These are phyloP conservation scores for Wickerhamiella qilinensis DNA, from an alignment of 805 yeast species.

Conservation along the genomic window DNA sequence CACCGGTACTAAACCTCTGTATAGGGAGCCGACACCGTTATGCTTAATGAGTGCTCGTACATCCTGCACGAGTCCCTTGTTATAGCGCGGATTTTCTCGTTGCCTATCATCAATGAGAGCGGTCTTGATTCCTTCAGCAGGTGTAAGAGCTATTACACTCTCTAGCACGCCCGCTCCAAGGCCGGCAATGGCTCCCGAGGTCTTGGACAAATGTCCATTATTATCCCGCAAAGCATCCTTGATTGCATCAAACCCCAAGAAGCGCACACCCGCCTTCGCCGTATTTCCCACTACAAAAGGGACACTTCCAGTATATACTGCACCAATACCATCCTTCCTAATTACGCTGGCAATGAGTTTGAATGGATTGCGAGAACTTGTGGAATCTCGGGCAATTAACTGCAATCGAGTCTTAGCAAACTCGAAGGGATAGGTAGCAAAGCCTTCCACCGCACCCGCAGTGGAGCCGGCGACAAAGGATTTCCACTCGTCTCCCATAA, in stretches of 20 bases:
- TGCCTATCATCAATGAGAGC: conserved; percentile 90
- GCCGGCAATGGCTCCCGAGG: conserved; percentile 92
- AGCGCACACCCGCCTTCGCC: conserved; percentile 88
- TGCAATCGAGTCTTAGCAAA: conserved; percentile 92
- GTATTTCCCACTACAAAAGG: conserved; percentile 94
- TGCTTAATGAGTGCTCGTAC: conserved; percentile 52
- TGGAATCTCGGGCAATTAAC: conserved; percentile 26
- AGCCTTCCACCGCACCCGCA: conserved; percentile 53
- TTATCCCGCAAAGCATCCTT: conserved; percentile 63
- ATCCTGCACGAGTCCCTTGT: conserved; percentile 40
- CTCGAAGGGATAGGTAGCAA: conserved; percentile 87
- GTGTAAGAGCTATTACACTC: conserved; percentile 86
- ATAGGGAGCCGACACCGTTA: conserved; percentile 68
- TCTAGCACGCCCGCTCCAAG: conserved; percentile 91
- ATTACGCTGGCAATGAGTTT: conserved; percentile 62
- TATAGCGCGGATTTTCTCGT: conserved; percentile 55
- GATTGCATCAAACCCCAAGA: conserved; percentile 81
- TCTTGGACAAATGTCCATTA: conserved; percentile 75
- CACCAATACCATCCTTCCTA: conserved; percentile 55
- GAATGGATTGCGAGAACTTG: conserved; percentile 65
- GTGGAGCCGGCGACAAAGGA: conserved; percentile 31
- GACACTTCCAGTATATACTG: conserved; percentile 90
- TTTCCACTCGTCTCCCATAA: conserved; percentile 16
- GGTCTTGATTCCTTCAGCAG: conserved; percentile 92
- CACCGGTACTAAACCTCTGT: conserved; percentile 83